Evolutionary conservation across 1,284 basidiomycete species (phyloP).

Genomic region (Trichosporon asahii): DNA sequence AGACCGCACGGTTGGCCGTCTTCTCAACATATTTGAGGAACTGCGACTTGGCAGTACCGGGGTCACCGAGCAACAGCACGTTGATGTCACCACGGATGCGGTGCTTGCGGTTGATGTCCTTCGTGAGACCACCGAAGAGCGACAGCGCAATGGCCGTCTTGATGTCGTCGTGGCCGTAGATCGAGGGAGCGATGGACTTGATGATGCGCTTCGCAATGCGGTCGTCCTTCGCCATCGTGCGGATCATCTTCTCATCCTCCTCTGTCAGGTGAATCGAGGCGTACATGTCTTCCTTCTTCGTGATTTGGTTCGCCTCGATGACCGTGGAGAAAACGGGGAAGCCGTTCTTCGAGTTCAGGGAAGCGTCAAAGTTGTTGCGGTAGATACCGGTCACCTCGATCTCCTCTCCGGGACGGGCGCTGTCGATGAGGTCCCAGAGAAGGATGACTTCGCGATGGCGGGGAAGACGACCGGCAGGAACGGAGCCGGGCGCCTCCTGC

Average conservation of each 20-base stretch:
- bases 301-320: slow-evolving; percentile 95
- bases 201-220: slow-evolving; percentile 94
- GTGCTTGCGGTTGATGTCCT: slow-evolving; percentile 95
- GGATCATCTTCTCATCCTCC: slow-evolving; percentile 91
- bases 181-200: slow-evolving; percentile 97
- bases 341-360: slow-evolving; percentile 96
- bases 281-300: slow-evolving; percentile 91
- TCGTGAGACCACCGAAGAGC: slow-evolving; percentile 87
- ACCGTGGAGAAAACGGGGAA: slow-evolving; percentile 99
- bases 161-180: slow-evolving; percentile 98
- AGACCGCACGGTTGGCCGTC: slow-evolving; percentile 95
- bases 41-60: slow-evolving; percentile 98
- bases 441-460: slow-evolving; percentile 94
- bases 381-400: slow-evolving; percentile 97
- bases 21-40: slow-evolving; percentile 99
- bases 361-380: slow-evolving; percentile 97
- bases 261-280: slow-evolving; percentile 94
- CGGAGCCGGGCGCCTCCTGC: slow-evolving; percentile 97
- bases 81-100: slow-evolving; percentile 97
- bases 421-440: slow-evolving; percentile 97
- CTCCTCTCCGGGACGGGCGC: slow-evolving; percentile 97
- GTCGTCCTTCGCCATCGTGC: slow-evolving; percentile 78
- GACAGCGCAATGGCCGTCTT: slow-evolving; percentile 95
- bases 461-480: slow-evolving; percentile 93
- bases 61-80: slow-evolving; percentile 90